Evolutionary conservation across 441 rosid species (phyloP).

Genomic region (Cnidoscolus chayamansa): DNA sequence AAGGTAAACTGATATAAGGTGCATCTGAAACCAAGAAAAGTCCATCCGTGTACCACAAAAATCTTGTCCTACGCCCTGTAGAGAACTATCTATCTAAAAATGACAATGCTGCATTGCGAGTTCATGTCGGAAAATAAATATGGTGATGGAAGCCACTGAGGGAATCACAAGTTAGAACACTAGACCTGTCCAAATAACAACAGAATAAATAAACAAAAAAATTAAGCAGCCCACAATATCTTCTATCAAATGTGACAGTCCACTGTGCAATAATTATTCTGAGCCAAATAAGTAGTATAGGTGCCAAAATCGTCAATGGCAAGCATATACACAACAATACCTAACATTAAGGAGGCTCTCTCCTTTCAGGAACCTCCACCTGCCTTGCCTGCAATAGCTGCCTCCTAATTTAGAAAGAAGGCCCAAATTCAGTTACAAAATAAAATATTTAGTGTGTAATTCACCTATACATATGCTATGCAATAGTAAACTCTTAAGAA

Average conservation of each 20-base stretch:
- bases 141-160: conserved; percentile 38
- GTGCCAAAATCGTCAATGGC: background rate
- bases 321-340: conserved; percentile 23
- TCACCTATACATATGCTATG: conserved; percentile 10
- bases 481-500: conserved; percentile 6
- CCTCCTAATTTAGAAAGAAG: conserved; percentile 39
- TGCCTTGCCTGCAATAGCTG: conserved; percentile 62
- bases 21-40: conserved; percentile 9
- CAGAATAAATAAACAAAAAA: conserved; percentile 10
- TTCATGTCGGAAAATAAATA: conserved; percentile 31
- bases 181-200: conserved; percentile 50
- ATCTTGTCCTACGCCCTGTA: conserved; percentile 16
- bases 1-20: conserved; percentile 29
- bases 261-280: background rate
- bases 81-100: conserved; percentile 12
- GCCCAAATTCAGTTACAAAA: conserved; percentile 19
- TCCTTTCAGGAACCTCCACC: conserved; percentile 50
- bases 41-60: conserved; percentile 4
- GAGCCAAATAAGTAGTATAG: background rate
- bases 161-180: conserved; percentile 39
- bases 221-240: background rate
- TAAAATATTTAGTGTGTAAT: background rate
- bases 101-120: conserved; percentile 26
- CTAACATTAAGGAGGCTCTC: conserved; percentile 29
- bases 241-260: background rate